These are phyloP conservation scores for Crucibulum laeve DNA, from an alignment of 768 basidiomycete species.

Conservation along the genomic window DNA sequence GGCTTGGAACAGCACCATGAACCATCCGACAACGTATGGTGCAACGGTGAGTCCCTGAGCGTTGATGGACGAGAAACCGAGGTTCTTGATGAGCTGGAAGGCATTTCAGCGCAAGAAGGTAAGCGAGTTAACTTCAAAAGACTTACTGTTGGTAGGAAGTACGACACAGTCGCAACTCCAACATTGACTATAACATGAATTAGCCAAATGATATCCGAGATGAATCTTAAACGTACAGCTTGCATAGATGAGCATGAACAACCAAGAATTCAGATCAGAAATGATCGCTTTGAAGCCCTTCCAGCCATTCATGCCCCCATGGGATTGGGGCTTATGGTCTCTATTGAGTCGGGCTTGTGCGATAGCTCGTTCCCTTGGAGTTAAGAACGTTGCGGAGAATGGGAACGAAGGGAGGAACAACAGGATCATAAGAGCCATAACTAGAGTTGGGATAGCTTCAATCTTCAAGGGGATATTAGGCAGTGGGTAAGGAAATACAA, in stretches of 20 bases:
- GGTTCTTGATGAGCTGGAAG: slow-evolving; percentile 50
- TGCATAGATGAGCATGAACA: slow-evolving; percentile 47
- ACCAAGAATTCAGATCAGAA: slow-evolving; percentile 46
- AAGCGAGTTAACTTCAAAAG: too few relatives aligned
- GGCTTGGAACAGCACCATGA: slow-evolving; percentile 49
- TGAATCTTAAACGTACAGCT: slow-evolving; percentile 33
- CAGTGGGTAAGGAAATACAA: too few relatives aligned
- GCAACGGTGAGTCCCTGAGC: slow-evolving; percentile 58
- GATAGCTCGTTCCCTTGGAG: slow-evolving; percentile 47
- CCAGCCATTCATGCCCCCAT: slow-evolving; percentile 56
- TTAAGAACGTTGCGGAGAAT: slow-evolving; percentile 48
- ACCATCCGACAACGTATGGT: slow-evolving; percentile 53
- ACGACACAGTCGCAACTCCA: slow-evolving; percentile 51
- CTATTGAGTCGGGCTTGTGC: slow-evolving; percentile 52
- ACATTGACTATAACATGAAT: slow-evolving; percentile 38
- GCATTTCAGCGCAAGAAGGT: too few relatives aligned
- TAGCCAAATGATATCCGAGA: background rate
- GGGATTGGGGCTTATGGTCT: slow-evolving; percentile 53
- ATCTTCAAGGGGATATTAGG: too few relatives aligned
- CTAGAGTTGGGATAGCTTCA: slow-evolving; percentile 50
- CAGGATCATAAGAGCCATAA: slow-evolving; percentile 46
- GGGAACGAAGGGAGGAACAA: slow-evolving; percentile 53
- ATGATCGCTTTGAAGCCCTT: slow-evolving; percentile 50
- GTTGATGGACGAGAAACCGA: slow-evolving; percentile 52
- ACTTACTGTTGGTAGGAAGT: slow-evolving; percentile 50